Evolutionary conservation across 2,329 filamentous ascomycete species (phyloP).

Genomic region (Calonectria hawksworthii): DNA sequence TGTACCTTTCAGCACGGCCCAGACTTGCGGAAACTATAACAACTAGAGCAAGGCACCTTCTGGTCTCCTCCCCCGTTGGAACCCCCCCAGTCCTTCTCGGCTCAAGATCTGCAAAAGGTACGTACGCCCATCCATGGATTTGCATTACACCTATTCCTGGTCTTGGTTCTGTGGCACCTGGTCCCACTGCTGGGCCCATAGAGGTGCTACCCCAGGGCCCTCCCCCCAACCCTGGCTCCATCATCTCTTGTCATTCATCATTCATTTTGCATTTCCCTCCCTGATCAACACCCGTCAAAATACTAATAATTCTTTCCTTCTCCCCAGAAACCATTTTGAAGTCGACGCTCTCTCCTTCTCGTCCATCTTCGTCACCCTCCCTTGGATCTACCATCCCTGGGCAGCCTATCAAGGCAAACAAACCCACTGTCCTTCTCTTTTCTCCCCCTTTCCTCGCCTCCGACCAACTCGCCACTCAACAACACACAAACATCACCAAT

Average conservation of each 20-base stretch:
- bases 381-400: background rate
- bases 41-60: background rate
- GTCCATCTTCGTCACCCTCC: background rate
- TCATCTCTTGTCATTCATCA: slow-evolving; percentile 8
- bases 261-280: slow-evolving; percentile 11
- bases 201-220: slow-evolving; percentile 3
- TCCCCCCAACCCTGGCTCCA: slow-evolving; percentile 3
- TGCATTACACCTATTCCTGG: slow-evolving; percentile 14
- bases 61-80: background rate
- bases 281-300: background rate
- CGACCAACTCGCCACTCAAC: slow-evolving; percentile 10
- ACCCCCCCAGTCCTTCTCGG: slow-evolving; percentile 1
- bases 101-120: slow-evolving; percentile 12
- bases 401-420: background rate
- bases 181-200: slow-evolving; percentile 10
- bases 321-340: background rate
- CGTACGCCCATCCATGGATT: slow-evolving; percentile 2
- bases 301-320: slow-evolving; percentile 9
- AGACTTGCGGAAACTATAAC: background rate
- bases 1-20: background rate
- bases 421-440: background rate
- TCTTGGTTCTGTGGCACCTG: slow-evolving; percentile 17
- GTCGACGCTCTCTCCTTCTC: background rate
- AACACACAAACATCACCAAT: slow-evolving; percentile 15
- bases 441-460: background rate